phyloP scores from a whole-genome alignment of 169 alveolate species.

The Plasmodium malariae region DNA sequence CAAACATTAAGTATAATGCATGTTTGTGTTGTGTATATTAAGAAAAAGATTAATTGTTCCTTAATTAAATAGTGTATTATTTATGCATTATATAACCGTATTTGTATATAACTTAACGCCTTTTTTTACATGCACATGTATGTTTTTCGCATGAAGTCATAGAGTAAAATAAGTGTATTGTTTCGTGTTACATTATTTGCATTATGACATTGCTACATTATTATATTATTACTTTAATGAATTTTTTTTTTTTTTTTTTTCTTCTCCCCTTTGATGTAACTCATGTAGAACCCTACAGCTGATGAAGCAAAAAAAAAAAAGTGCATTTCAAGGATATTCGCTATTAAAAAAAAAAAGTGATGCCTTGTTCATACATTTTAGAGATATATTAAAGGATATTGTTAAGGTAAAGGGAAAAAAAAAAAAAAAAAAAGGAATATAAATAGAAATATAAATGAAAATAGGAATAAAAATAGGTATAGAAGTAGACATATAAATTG shows the following conservation, averaged over 20 bases:
- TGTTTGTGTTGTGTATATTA: neutral
- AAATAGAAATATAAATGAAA: neutral
- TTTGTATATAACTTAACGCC: no score
- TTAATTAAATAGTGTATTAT: no score
- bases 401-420: constrained; percentile 86
- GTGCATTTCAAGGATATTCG: constrained; percentile 95
- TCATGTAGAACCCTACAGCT: constrained; percentile 87
- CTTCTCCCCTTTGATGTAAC: neutral
- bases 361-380: constrained; percentile 93
- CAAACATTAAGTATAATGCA: neutral
- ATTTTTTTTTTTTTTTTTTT: neutral
- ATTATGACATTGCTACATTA: neutral
- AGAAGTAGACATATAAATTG: neutral
- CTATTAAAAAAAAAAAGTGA: constrained; percentile 95
- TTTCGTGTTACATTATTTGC: no score
- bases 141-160: no score
- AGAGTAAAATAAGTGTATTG: no score
- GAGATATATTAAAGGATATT: constrained; percentile 92
- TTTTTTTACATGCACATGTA: no score
- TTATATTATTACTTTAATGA: neutral
- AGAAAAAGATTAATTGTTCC: neutral
- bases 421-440: neutral
- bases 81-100: no score
- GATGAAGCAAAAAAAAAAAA: constrained; percentile 88
- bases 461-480: neutral